Conservation (phyloP, 1,284 basidiomycete genomes). For the Trametes hirsuta region DNA sequence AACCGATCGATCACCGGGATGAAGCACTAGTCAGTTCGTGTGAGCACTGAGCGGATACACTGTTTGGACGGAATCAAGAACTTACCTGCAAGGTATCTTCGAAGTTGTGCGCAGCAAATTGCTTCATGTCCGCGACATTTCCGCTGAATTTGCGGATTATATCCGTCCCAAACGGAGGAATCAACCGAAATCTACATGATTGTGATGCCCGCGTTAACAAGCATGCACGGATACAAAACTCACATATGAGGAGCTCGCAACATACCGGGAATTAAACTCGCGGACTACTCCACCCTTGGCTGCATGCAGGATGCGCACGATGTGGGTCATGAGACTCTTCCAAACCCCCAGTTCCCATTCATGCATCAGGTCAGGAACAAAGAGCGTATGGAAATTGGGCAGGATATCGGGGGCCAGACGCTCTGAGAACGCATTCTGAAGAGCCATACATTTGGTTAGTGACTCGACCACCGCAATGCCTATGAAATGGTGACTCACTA, state of each 20-base stretch:
- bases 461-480: too few relatives aligned
- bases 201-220: too few relatives aligned
- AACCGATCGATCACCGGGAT: not conserved
- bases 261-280: constrained; percentile 26
- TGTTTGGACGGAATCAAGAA: too few relatives aligned
- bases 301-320: constrained; percentile 30
- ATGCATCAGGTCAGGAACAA: constrained; percentile 32
- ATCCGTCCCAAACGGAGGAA: constrained; percentile 32
- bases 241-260: too few relatives aligned
- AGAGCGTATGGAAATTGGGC: constrained; percentile 24
- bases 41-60: too few relatives aligned
- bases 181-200: constrained; percentile 20
- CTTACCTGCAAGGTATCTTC: constrained; percentile 33
- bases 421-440: constrained; percentile 37
- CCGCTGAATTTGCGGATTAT: constrained; percentile 29
- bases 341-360: constrained; percentile 35
- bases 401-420: constrained; percentile 21
- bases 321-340: constrained; percentile 30
- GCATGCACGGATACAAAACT: too few relatives aligned
- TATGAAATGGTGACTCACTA: not conserved
- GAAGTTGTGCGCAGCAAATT: constrained; percentile 33
- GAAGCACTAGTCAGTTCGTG: too few relatives aligned
- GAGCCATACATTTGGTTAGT: too few relatives aligned
- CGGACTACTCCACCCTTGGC: constrained; percentile 6
- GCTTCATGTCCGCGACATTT: constrained; percentile 31